Evolutionary conservation across 2,329 filamentous ascomycete genomes (phyloP), one percentile per base, ranked within the genome.

Genomic region (Penicillium oxalicum): DNA sequence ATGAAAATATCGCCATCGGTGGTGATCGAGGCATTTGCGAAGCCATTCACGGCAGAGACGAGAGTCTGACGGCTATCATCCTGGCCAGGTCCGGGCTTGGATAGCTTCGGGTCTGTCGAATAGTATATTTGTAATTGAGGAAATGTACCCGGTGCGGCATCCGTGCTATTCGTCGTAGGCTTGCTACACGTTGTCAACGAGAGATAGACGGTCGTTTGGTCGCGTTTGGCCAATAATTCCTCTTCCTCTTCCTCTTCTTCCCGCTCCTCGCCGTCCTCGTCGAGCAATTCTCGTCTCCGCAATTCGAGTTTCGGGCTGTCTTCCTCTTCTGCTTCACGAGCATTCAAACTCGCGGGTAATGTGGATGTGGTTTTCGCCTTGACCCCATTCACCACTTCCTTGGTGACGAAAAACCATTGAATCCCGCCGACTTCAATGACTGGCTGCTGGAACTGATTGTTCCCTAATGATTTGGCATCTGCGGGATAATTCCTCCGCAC

Each of bases 181-280:
- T 94, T 89, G 26, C 81, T 69, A 68, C 93, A 98, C 1, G 88
- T 91, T 57, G 90, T 97, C 38, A 90, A 82, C 2, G 90, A 90
- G 46, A 98, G 77, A 67, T 86, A 96, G 3, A 97, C 74, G 1
- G 71, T 80, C 37, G 69, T 74, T 12, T 44, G 24, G 12, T 68
- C 67, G 25, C 69, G 63, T 25, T 63, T 61, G 28, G 59, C 45
- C 37, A 61, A 35, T 18, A 48, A 48, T 12, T 52, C 11, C 3
- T 32, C 29, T 11, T 32, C 29, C 29, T 32, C 29, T 11, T 32
- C 29, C 29, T 32, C 29, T 11, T 32, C 29, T 11, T 32, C 29
- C 29, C 11, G 2, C 29, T 32, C 29, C 4, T 5, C 29, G 29
- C 7, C 29, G 7, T 32, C 29, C 0, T 4, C 40, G 18, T 18